Conservation (phyloP, 2,329 filamentous ascomycete genomes). For the Penicillium italicum region DNA sequence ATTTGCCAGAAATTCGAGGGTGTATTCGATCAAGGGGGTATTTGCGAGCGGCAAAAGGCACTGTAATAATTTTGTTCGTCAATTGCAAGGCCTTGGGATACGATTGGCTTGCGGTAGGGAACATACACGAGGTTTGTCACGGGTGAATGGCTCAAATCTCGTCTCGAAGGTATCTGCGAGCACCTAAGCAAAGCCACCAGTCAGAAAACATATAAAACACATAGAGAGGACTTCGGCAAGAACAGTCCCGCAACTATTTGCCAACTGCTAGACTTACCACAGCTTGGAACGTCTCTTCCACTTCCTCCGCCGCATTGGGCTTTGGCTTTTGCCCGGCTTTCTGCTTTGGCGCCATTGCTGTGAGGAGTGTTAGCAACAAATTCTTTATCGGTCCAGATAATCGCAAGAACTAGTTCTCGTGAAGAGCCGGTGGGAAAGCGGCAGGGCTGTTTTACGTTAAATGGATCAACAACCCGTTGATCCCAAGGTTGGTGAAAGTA, state of each 20-base stretch:
- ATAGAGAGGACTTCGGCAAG: neutral
- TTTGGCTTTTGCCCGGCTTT: constrained; percentile 35
- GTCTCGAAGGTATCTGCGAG: constrained; percentile 94
- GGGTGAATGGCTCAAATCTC: constrained; percentile 81
- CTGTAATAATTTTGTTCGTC: constrained; percentile 45
- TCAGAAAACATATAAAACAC: constrained; percentile 9
- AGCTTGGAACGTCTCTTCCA: constrained; percentile 61
- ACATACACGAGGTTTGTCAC: constrained; percentile 80
- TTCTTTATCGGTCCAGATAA: neutral
- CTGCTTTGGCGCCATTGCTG: constrained; percentile 36
- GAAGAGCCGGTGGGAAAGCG: neutral
- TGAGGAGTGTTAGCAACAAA: neutral
- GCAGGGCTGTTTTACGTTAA: neutral
- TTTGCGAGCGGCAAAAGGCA: constrained; percentile 92
- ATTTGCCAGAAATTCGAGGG: constrained; percentile 90
- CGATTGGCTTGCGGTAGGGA: constrained; percentile 9
- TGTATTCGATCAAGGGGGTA: constrained; percentile 94
- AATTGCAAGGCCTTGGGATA: neutral
- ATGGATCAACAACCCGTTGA: neutral
- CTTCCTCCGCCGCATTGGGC: constrained; percentile 52
- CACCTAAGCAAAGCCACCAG: constrained; percentile 52
- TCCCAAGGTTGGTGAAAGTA: neutral
- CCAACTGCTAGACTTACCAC: constrained; percentile 47
- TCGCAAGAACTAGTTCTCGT: neutral
- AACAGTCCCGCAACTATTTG: neutral